Evolutionary conservation across 179 eudicot species (phyloP), one percentile per base, ranked within the genome.

Genomic region (Spergularia azorica): DNA sequence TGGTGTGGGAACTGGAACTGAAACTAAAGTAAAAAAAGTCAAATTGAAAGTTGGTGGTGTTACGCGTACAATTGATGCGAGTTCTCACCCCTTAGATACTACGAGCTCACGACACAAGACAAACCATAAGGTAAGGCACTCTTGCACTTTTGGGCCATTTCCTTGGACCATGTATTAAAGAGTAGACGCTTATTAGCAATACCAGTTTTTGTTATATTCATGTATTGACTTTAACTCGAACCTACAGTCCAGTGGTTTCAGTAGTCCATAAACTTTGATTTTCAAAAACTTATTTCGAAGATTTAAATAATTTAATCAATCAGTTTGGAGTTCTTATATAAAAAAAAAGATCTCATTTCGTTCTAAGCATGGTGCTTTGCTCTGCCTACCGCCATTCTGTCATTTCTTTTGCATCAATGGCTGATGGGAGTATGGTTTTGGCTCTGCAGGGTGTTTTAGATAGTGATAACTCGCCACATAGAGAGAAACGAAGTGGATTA

Each of bases 21-120:
- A 87, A 65, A 83, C 67, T 76, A 93, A 86, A 83, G 80, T 82
- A 11, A 93, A 87, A 74, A 95, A 85, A 77, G 90, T 95, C 43
- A 93, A 89, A 81, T 88, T 95, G 79, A 95, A 95, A 87, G 90
- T 95, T 74, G 93, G 97, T 68, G 97, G 97, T 79, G 85, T 86
- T 70, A 90, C 90, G 9, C 90, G 89, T 57, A 92, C 94, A 13
- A 87, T 94, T 70, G 96, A 88, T 64, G 81, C 94, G 52, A 92
- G 86, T 72, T 79, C 78, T 43, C 84, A 58, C 26, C 72, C 83
- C n/a, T 84, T 83, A 68, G 92, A 90, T 79, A 71, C 83, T 26
- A 26, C 32, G 52, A 84, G 64, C 15, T 63, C 83, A 26, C 84
- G 77, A 21, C 88, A 79, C 70, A 90, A 83, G 32, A 26, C 32